A percentile compares a stretch with the other conserved stretches of the same genome.
Conservation (phyloP, 225 moss, liverwort and hornwort species). For the Sphagnum contortum region DNA sequence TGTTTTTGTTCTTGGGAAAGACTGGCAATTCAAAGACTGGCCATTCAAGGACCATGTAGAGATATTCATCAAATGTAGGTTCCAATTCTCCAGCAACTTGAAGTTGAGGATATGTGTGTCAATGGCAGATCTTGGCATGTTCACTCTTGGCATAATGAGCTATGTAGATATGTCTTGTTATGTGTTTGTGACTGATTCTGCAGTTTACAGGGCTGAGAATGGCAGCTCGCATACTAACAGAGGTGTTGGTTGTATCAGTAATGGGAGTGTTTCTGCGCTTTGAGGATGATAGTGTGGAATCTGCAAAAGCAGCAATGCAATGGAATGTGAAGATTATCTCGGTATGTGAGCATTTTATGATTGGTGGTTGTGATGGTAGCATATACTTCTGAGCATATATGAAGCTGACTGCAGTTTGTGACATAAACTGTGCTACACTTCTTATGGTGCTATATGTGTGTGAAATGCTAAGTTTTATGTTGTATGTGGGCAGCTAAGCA, state of each 20-base stretch:
- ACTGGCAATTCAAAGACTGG: conserved; percentile 99
- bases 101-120: neutral
- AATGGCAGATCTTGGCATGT: neutral
- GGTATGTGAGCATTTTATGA: conserved; percentile 27
- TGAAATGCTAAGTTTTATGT: conserved; percentile 1
- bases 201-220: neutral
- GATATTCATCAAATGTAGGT: conserved; percentile 89
- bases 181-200: neutral
- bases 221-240: neutral
- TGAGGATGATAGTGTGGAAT: conserved; percentile 99
- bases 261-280: conserved; percentile 89
- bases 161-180: neutral
- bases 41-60: conserved; percentile 93
- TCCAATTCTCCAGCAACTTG: neutral
- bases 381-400: neutral
- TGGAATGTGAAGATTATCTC: conserved; percentile 98
- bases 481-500: conserved; percentile 67
- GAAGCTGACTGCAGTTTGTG: neutral
- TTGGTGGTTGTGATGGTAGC: no score
- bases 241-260: conserved; percentile 30
- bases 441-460: neutral
- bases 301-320: conserved; percentile 88
- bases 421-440: neutral
- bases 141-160: neutral
- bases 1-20: conserved; percentile 89